These are phyloP conservation scores for Arthrinium puccinioides DNA, from an alignment of 2,329 filamentous ascomycete species.

Conservation along the genomic window DNA sequence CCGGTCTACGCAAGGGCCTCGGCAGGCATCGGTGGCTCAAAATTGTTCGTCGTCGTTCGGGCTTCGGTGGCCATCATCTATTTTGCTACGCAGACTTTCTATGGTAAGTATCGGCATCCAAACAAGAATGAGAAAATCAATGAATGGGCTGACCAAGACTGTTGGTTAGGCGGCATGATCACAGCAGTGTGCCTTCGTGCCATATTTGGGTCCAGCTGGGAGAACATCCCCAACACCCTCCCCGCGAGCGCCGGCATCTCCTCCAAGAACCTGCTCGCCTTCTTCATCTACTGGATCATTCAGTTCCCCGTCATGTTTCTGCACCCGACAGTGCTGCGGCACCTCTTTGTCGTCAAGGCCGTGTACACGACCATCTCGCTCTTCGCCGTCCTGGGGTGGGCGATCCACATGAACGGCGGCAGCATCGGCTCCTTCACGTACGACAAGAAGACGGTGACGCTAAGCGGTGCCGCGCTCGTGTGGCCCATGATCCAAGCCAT, in stretches of 20 bases:
- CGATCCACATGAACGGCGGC: slow-evolving; percentile 39
- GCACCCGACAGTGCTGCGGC: slow-evolving; percentile 39
- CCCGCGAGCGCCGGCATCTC: slow-evolving; percentile 38
- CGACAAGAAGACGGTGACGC: slow-evolving; percentile 1
- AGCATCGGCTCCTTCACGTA: slow-evolving; percentile 10
- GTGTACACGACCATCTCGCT: slow-evolving; percentile 35
- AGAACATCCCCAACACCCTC: slow-evolving; percentile 37
- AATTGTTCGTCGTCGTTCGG: slow-evolving; percentile 28
- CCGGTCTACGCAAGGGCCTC: slow-evolving; percentile 25
- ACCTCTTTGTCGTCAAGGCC: slow-evolving; percentile 35
- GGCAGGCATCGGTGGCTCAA: slow-evolving; percentile 27
- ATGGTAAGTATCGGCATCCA: slow-evolving; percentile 11
- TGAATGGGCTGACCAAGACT: background rate
- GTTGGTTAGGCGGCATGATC: slow-evolving; percentile 15
- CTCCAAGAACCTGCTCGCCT: slow-evolving; percentile 41
- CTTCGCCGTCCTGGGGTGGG: slow-evolving; percentile 37
- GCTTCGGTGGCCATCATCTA: slow-evolving; percentile 29
- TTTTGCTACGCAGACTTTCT: slow-evolving; percentile 27
- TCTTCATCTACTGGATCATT: slow-evolving; percentile 48
- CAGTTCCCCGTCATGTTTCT: slow-evolving; percentile 41
- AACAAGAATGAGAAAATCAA: too few species aligned
- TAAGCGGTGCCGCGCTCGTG: slow-evolving; percentile 17
- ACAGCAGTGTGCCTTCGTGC: slow-evolving; percentile 25
- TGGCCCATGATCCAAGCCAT: slow-evolving; percentile 33
- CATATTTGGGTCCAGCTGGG: slow-evolving; percentile 29